Evolutionary conservation across 768 basidiomycete species (phyloP).

Genomic region (Podaxis sp.): DNA sequence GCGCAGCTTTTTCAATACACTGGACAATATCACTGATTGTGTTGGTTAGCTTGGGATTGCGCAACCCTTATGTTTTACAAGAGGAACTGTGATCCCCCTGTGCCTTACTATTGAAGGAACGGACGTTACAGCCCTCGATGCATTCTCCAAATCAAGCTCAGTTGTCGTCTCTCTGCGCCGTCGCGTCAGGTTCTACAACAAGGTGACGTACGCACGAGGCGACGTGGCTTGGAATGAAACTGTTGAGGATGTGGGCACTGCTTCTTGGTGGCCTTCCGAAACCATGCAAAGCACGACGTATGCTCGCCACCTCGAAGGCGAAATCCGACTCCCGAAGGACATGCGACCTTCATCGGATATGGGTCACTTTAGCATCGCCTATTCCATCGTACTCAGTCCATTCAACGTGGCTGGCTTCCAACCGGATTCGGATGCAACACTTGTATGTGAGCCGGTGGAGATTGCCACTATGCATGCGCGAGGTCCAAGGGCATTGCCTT

Average conservation of each 20-base stretch:
- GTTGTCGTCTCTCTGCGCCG: constrained; percentile 38
- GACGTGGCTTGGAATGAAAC: constrained; percentile 46
- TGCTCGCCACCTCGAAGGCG: constrained; percentile 47
- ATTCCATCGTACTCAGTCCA: constrained; percentile 44
- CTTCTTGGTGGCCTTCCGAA: constrained; percentile 47
- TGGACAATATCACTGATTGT: not conserved
- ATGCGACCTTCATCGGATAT: constrained; percentile 48
- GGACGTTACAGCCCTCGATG: constrained; percentile 37
- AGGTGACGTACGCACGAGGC: constrained; percentile 29
- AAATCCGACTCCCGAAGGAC: constrained; percentile 51
- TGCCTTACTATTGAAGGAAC: constrained; percentile 39
- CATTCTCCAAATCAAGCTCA: constrained; percentile 39
- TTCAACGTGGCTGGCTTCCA: constrained; percentile 40
- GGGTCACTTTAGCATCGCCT: constrained; percentile 51
- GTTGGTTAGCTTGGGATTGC: constrained; percentile 19
- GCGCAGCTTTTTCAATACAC: constrained; percentile 17
- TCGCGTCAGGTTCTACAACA: constrained; percentile 41
- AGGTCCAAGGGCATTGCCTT: constrained; percentile 47
- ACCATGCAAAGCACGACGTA: constrained; percentile 27
- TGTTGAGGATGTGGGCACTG: constrained; percentile 41
- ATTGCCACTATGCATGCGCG: constrained; percentile 50
- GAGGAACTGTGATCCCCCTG: constrained; percentile 48
- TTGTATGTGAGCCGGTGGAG: constrained; percentile 49
- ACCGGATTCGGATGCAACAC: constrained; percentile 30
- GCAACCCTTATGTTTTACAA: constrained; percentile 40